Evolutionary conservation across 1,284 basidiomycete genomes (phyloP).

Genomic region (Moesziomyces antarcticus): DNA sequence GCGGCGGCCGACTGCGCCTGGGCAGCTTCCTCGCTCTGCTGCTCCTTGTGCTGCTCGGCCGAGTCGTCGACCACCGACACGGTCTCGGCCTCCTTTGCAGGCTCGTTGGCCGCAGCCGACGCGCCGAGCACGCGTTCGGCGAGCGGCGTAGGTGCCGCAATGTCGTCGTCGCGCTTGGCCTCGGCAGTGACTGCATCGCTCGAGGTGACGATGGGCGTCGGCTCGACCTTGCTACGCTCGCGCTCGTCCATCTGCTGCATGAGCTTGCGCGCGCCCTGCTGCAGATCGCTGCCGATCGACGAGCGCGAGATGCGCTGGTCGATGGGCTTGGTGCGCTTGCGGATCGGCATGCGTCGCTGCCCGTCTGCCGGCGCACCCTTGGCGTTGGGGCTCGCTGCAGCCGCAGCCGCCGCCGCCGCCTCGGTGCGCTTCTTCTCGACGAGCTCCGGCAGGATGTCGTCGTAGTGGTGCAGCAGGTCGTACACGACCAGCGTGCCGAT

Average conservation of each 20-base stretch:
- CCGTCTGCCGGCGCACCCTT: slow-evolving; percentile 6
- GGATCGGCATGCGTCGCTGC: slow-evolving; percentile 76
- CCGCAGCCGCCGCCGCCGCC: slow-evolving; percentile 14
- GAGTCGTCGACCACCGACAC: slow-evolving; percentile 19
- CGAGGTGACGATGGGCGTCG: slow-evolving; percentile 17
- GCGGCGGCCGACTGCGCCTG: not conserved
- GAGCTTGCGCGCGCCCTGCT: slow-evolving; percentile 39
- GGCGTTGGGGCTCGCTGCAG: slow-evolving; percentile 4
- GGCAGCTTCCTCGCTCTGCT: slow-evolving; percentile 19
- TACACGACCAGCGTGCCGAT: slow-evolving; percentile 77
- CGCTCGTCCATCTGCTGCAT: slow-evolving; percentile 47
- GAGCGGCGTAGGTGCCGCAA: slow-evolving; percentile 65
- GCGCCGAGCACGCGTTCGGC: slow-evolving; percentile 64
- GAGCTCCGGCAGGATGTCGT: slow-evolving; percentile 80
- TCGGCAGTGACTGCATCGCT: slow-evolving; percentile 66
- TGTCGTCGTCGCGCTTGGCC: slow-evolving; percentile 39
- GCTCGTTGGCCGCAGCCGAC: not conserved
- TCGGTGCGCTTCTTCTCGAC: slow-evolving; percentile 85
- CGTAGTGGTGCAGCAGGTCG: slow-evolving; percentile 83
- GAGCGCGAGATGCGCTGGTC: slow-evolving; percentile 74
- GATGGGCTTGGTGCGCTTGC: slow-evolving; percentile 86
- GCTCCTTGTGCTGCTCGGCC: slow-evolving; percentile 27
- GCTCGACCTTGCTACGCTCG: slow-evolving; percentile 6
- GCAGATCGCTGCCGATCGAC: slow-evolving; percentile 39
- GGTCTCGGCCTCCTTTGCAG: slow-evolving; percentile 28